Base-by-base conservation (phyloP, 2,329 filamentous ascomycete genomes). In the Colletotrichum musicola region DNA sequence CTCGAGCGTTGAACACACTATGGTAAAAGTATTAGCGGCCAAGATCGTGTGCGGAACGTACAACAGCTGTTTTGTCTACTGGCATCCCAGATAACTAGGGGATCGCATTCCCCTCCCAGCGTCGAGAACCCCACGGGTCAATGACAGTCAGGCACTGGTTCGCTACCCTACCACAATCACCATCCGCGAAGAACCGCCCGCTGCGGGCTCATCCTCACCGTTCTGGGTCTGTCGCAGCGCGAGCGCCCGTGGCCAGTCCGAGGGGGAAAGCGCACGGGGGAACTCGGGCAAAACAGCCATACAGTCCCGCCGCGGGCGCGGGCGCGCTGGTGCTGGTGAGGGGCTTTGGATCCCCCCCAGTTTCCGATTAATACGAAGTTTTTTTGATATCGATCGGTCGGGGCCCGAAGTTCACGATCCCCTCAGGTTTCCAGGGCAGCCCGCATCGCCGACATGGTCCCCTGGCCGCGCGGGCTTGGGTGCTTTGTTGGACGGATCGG, bases 371-470 rank as follows among this genome's bases (percentile, higher is more conserved):
- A 66, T 50, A 40, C 49, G 35, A 60, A 49, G 18, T 25, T 14
- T 47, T 25, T 14, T 47, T 66, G 35, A 50, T 42, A n/a, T 50
- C 55, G 62, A 69, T 69, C 62, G 66, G 66, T 61, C 55, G 56
- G 54, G 49, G 18, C 66, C 30, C 49, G 66, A 46, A 69, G 18
- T 56, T 65, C 62, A 55, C 66, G 66, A 69, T 69, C 62, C 35
- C 55, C 42, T 69, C 62, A 61, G 12, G 7, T 56, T 51, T 61
- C 27, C 66, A 51, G 55, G 62, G 55, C 62, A 55, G 44, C 53
- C 66, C 25, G 66, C 62, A 69, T 69, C 66, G 66, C 54, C 22
- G 35, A 50, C 53, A 35, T 35, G 49, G 25, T 22, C 46, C 64
- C 44, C 51, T 18, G 53, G 59, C 53, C 38, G 59, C 56, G n/a